These are phyloP conservation scores for Polytrichum commune DNA, from an alignment of 225 moss, liverwort and hornwort species.

Conservation along the genomic window DNA sequence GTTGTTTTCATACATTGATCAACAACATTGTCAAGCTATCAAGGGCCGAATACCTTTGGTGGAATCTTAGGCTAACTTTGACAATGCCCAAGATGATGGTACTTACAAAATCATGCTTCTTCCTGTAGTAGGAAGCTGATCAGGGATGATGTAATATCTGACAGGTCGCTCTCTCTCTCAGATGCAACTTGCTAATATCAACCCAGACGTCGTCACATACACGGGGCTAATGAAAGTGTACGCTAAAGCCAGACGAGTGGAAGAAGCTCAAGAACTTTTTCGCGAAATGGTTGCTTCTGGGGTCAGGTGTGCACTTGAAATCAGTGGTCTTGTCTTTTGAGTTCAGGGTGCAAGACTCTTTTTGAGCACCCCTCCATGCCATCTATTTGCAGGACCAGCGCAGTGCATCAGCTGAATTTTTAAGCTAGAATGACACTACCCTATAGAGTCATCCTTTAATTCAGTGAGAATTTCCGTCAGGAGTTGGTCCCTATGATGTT, in stretches of 20 bases:
- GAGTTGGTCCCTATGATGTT: too few relatives aligned
- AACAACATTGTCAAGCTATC: too few relatives aligned
- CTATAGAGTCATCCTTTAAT: too few relatives aligned
- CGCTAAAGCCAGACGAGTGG: constrained; percentile 61
- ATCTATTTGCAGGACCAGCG: too few relatives aligned
- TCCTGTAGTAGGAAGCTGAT: constrained; percentile 37
- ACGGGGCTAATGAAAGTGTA: constrained; percentile 77
- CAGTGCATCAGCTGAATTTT: too few relatives aligned
- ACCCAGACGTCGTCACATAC: constrained; percentile 72
- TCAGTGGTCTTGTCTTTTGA: not conserved
- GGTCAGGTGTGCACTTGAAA: constrained; percentile 41
- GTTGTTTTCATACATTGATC: too few relatives aligned
- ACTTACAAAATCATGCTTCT: not conserved
- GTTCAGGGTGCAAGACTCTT: not conserved
- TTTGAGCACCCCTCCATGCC: not conserved
- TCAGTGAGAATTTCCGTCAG: too few relatives aligned
- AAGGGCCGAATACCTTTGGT: too few relatives aligned
- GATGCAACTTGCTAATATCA: constrained; percentile 84
- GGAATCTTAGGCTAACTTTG: too few relatives aligned
- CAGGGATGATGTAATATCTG: constrained; percentile 44
- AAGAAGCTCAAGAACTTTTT: constrained; percentile 74
- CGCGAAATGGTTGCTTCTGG: constrained; percentile 80
- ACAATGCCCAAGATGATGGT: too few relatives aligned
- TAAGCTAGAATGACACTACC: too few relatives aligned
- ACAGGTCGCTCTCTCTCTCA: constrained; percentile 67